Evolutionary conservation across 2,329 filamentous ascomycete genomes (phyloP).

Genomic region (Aspergillus luchuensis): DNA sequence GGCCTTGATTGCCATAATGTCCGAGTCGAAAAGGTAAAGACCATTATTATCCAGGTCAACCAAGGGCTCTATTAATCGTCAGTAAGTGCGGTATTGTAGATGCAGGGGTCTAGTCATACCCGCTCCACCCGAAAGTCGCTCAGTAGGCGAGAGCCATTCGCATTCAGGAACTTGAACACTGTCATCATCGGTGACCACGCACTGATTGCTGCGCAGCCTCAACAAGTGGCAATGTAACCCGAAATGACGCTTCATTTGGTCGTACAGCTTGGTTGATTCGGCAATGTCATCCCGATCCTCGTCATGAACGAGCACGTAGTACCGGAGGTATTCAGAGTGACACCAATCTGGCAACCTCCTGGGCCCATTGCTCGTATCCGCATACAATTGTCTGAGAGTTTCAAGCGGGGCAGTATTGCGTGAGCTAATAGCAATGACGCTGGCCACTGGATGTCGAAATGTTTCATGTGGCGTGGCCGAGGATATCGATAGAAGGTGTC

Average conservation of each 20-base stretch:
- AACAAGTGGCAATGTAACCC: slow-evolving; percentile 93
- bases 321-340: slow-evolving; percentile 86
- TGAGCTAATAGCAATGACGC: slow-evolving; percentile 93
- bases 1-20: slow-evolving; percentile 80
- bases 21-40: slow-evolving; percentile 84
- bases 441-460: slow-evolving; percentile 90
- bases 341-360: slow-evolving; percentile 79
- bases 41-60: slow-evolving; percentile 67
- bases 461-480: slow-evolving; percentile 84
- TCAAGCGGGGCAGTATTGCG: slow-evolving; percentile 81
- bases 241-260: slow-evolving; percentile 99
- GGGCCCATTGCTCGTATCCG: slow-evolving; percentile 76
- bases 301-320: slow-evolving; percentile 95
- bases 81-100: background rate
- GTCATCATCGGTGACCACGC: slow-evolving; percentile 87
- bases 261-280: slow-evolving; percentile 85
- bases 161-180: slow-evolving; percentile 77
- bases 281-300: slow-evolving; percentile 93
- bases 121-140: slow-evolving; percentile 73
- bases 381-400: slow-evolving; percentile 79
- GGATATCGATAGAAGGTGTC: slow-evolving; percentile 77
- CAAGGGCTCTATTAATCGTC: slow-evolving; percentile 35
- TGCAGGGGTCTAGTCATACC: slow-evolving; percentile 40
- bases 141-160: slow-evolving; percentile 85
- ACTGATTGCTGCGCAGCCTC: slow-evolving; percentile 79